A percentile compares a stretch with the other conserved stretches of the same genome.
Conservation (phyloP, 495 filamentous ascomycete species). For the Aspergillus olivimuriae region DNA sequence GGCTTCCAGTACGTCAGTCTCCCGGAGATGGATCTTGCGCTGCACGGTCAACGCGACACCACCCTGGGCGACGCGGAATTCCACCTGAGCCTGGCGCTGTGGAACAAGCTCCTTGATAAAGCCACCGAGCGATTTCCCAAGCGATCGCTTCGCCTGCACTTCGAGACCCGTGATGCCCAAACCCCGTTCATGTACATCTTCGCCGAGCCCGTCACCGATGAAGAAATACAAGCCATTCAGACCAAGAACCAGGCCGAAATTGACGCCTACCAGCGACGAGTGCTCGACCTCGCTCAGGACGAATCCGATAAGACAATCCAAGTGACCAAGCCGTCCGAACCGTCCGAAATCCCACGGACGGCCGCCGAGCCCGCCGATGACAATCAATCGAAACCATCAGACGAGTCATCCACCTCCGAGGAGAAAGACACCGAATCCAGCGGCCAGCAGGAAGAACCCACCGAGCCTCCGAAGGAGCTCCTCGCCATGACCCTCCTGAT, state of each 20-base stretch:
- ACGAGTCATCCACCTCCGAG: too few species aligned
- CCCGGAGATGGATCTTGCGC: conserved; percentile 74
- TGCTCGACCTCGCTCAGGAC: conserved; percentile 34
- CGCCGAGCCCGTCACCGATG: conserved; percentile 71
- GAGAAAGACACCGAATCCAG: conserved; percentile 2
- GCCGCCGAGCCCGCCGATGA: too few species aligned
- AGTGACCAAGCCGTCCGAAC: too few species aligned
- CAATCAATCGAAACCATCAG: not conserved
- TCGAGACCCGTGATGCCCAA: conserved; percentile 63
- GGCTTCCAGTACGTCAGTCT: conserved; percentile 93
- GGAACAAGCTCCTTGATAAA: conserved; percentile 71
- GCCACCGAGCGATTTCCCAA: conserved; percentile 65
- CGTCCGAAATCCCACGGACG: not conserved
- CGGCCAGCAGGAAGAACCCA: not conserved
- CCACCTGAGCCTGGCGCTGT: conserved; percentile 64
- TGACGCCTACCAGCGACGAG: conserved; percentile 58
- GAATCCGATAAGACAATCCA: too few species aligned
- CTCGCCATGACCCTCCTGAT: conserved; percentile 64
- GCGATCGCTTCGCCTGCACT: conserved; percentile 72
- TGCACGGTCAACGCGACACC: conserved; percentile 66
- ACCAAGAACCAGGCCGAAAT: conserved; percentile 51
- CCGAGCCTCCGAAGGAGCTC: conserved; percentile 23
- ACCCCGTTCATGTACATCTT: conserved; percentile 81
- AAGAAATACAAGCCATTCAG: conserved; percentile 70
- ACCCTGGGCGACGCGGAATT: conserved; percentile 83